These are phyloP conservation scores for Delonix regia DNA, from an alignment of 306 rosid species.

Conservation along the genomic window DNA sequence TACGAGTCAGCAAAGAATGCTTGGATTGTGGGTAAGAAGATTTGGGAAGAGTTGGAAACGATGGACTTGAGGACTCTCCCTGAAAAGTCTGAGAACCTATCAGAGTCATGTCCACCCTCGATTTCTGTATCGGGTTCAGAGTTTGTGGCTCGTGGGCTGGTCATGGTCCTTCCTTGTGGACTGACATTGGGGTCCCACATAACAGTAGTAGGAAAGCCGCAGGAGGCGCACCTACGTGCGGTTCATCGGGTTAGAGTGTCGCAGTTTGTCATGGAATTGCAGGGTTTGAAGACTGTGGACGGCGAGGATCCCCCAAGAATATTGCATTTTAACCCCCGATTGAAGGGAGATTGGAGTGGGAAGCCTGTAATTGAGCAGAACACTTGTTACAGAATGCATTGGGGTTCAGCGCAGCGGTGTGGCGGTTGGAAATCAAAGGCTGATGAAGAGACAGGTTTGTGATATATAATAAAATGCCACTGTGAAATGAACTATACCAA, in stretches of 20 bases:
- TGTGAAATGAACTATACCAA: neutral
- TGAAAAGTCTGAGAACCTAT: slow-evolving; percentile 39
- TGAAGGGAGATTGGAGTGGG: slow-evolving; percentile 91
- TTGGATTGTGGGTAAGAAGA: slow-evolving; percentile 53
- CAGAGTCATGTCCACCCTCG: slow-evolving; percentile 65
- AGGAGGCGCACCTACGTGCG: slow-evolving; percentile 46
- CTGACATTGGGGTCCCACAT: slow-evolving; percentile 78
- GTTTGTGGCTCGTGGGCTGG: slow-evolving; percentile 38
- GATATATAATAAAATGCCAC: neutral
- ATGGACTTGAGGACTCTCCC: slow-evolving; percentile 34
- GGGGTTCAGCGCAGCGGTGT: slow-evolving; percentile 80
- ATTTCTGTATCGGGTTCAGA: slow-evolving; percentile 55
- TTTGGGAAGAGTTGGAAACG: slow-evolving; percentile 61
- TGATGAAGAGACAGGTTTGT: slow-evolving; percentile 83
- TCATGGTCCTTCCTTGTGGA: slow-evolving; percentile 79
- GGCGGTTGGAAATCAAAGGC: slow-evolving; percentile 85
- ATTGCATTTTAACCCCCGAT: slow-evolving; percentile 80
- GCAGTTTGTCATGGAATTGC: slow-evolving; percentile 77
- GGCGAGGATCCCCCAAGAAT: slow-evolving; percentile 90
- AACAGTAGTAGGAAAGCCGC: slow-evolving; percentile 73
- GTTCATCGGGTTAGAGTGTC: slow-evolving; percentile 51
- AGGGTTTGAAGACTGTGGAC: slow-evolving; percentile 78
- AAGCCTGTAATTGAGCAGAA: slow-evolving; percentile 81
- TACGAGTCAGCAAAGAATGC: slow-evolving; percentile 68
- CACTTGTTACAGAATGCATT: slow-evolving; percentile 91